Evolutionary conservation across 768 basidiomycete genomes (phyloP), one percentile per base, ranked within the genome.

Genomic region (Tricholoma sp.): DNA sequence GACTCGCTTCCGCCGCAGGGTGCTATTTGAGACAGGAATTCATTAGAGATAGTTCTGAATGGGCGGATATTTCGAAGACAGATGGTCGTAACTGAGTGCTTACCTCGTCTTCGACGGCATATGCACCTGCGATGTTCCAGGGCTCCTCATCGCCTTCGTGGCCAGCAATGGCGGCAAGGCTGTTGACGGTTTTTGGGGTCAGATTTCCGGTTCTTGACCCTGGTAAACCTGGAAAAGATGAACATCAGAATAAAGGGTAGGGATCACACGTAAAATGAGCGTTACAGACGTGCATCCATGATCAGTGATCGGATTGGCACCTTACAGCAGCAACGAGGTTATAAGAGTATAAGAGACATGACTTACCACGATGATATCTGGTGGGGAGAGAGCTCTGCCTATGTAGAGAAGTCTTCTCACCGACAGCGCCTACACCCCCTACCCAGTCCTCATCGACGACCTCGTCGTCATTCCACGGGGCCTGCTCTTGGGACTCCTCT

Each of bases 121-220:
- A 81, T 72, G 70, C 76, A 33, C 77, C 80, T 39, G 84, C 83
- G 42, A 78, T 74, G 68, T 90, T 88, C 91, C 91, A 94, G 55
- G 90, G 88, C 60, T 92, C 91, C 67, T 94, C 91, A 58, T 91
- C 91, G 62, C 86, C 89, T 63, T 94, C 91, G 64, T 90, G 87
- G 41, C 89, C 90, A 52, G 88, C 84, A 70, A 94, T 93, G 54
- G 88, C 88, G 34, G 88, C 82, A 53, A 94, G 82, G 68, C 89
- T 92, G 65, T 91, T 92, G 70, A 92, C 75, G 20, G 82, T 81
- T 57, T 89, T 84, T 33, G 88, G 86, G 24, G 88, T 87, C 59
- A 79, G 66, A 62, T 74, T 86, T 28, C 87, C 86, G 10, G 82
- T 65, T 65, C 83, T 83, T 53, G 80, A 70, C 57, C 70, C 77